A percentile compares a stretch with the other conserved stretches of the same genome.
Conservation (phyloP, 176 grass and related monocot species). For the Phoenix dactylifera region DNA sequence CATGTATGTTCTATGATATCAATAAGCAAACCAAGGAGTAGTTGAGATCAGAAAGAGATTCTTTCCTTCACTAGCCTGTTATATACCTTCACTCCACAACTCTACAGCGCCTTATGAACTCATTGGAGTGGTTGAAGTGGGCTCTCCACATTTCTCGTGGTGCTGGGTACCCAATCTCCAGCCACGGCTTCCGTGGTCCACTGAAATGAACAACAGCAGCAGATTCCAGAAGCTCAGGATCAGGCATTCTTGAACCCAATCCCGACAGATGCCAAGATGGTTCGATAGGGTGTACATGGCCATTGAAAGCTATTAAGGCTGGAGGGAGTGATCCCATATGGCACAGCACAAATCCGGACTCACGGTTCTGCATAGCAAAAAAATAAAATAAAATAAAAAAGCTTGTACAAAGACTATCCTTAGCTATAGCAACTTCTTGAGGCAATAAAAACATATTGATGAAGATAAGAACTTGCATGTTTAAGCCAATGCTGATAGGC, state of each 20-base stretch:
- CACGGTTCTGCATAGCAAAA: slow-evolving; percentile 50
- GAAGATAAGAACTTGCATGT: slow-evolving; percentile 31
- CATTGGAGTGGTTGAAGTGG: slow-evolving; percentile 60
- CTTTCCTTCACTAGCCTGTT: no score
- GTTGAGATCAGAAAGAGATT: no score
- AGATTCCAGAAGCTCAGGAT: slow-evolving; percentile 31
- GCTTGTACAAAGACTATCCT: neutral
- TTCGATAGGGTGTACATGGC: slow-evolving; percentile 42
- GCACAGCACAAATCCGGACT: slow-evolving; percentile 54
- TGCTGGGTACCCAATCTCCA: slow-evolving; percentile 52
- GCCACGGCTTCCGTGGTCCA: slow-evolving; percentile 90
- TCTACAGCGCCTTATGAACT: slow-evolving; percentile 56
- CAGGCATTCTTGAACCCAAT: slow-evolving; percentile 46
- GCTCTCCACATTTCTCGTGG: slow-evolving; percentile 54
- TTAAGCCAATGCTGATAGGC: slow-evolving; percentile 65
- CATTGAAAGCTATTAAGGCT: slow-evolving; percentile 69
- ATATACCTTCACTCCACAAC: slow-evolving; percentile 25
- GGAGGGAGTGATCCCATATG: slow-evolving; percentile 59
- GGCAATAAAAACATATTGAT: no score
- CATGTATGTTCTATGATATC: slow-evolving; percentile 1
- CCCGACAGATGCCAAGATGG: slow-evolving; percentile 55
- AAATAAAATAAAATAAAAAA: neutral
- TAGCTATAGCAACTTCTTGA: neutral
- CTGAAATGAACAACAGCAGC: slow-evolving; percentile 79
- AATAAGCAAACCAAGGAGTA: no score